Conservation (phyloP, 2,329 filamentous ascomycete genomes). For the Dryadomyces quercivorus region DNA sequence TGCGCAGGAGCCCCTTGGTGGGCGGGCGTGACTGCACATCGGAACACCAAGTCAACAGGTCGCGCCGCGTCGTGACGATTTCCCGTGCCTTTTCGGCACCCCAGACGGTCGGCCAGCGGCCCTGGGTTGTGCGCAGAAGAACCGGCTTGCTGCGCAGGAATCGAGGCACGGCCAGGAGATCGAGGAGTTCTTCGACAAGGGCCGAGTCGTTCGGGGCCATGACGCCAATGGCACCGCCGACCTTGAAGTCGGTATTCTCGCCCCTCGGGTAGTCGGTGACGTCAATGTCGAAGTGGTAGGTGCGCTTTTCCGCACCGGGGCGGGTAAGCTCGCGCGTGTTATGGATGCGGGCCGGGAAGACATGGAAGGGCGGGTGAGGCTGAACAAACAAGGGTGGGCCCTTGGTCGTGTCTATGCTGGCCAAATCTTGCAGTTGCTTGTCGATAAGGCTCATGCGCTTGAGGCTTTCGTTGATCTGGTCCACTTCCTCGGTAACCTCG, state of each 20-base stretch:
- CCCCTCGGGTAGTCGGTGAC: slow-evolving; percentile 84
- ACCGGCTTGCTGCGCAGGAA: slow-evolving; percentile 77
- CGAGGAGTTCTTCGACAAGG: slow-evolving; percentile 72
- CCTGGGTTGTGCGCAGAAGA: slow-evolving; percentile 62
- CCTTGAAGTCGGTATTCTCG: slow-evolving; percentile 81
- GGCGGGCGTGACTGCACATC: slow-evolving; percentile 90
- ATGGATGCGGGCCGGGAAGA: slow-evolving; percentile 81
- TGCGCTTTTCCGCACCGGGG: slow-evolving; percentile 85
- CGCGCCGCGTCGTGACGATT: slow-evolving; percentile 78
- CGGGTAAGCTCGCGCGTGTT: slow-evolving; percentile 77
- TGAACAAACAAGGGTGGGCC: slow-evolving; percentile 85
- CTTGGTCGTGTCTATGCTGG: slow-evolving; percentile 40
- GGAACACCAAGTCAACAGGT: slow-evolving; percentile 89
- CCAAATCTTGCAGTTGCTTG: slow-evolving; percentile 13
- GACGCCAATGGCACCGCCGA: slow-evolving; percentile 89
- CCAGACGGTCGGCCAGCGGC: slow-evolving; percentile 97
- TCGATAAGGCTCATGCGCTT: slow-evolving; percentile 13
- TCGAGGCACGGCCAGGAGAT: slow-evolving; percentile 68
- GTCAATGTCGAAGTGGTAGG: slow-evolving; percentile 94
- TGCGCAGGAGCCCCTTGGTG: slow-evolving; percentile 72
- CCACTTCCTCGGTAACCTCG: neutral
- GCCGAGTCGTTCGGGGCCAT: slow-evolving; percentile 72
- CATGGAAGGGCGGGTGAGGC: slow-evolving; percentile 85
- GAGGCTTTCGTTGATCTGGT: neutral
- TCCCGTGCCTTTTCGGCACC: slow-evolving; percentile 77